These are phyloP conservation scores for Myxozyma monticola DNA, from an alignment of 805 yeast genomes.

Conservation along the genomic window DNA sequence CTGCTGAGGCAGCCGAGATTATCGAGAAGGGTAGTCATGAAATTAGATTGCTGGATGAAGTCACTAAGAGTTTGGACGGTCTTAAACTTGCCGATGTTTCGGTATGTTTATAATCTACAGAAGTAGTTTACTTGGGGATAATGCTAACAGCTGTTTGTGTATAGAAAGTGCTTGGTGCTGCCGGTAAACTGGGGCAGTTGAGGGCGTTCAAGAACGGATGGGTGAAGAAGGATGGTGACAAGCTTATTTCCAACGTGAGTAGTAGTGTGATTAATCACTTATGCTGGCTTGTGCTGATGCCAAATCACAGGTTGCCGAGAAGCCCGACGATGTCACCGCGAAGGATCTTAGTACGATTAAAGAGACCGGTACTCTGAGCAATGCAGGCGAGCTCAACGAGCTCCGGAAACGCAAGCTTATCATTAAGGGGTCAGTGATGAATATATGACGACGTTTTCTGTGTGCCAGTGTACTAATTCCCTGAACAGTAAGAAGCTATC, in stretches of 20 bases:
- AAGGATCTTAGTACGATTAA: slow-evolving; percentile 59
- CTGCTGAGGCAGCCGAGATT: slow-evolving; percentile 80
- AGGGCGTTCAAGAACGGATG: slow-evolving; percentile 97
- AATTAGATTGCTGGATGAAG: slow-evolving; percentile 71
- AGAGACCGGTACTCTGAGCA: slow-evolving; percentile 54
- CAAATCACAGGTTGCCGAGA: slow-evolving; percentile 35
- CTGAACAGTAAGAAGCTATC: slow-evolving; percentile 62
- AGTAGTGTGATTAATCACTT: neutral
- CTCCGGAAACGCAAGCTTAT: slow-evolving; percentile 92
- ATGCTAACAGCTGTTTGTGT: slow-evolving; percentile 32
- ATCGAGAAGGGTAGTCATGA: slow-evolving; percentile 86
- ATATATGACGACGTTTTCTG: neutral
- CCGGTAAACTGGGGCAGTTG: slow-evolving; percentile 93
- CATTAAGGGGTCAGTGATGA: slow-evolving; percentile 43
- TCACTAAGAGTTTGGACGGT: slow-evolving; percentile 72
- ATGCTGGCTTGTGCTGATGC: neutral
- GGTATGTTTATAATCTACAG: slow-evolving; percentile 12
- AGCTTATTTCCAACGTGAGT: slow-evolving; percentile 54
- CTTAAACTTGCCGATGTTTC: slow-evolving; percentile 68
- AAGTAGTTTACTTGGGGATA: neutral
- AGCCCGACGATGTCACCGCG: slow-evolving; percentile 69
- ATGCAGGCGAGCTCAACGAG: slow-evolving; percentile 71
- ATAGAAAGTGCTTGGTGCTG: slow-evolving; percentile 65
- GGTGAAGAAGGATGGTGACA: slow-evolving; percentile 86
- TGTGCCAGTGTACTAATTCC: neutral